These are phyloP conservation scores for Echinosophora koreensis DNA, from an alignment of 306 rosid genomes.

Conservation along the genomic window DNA sequence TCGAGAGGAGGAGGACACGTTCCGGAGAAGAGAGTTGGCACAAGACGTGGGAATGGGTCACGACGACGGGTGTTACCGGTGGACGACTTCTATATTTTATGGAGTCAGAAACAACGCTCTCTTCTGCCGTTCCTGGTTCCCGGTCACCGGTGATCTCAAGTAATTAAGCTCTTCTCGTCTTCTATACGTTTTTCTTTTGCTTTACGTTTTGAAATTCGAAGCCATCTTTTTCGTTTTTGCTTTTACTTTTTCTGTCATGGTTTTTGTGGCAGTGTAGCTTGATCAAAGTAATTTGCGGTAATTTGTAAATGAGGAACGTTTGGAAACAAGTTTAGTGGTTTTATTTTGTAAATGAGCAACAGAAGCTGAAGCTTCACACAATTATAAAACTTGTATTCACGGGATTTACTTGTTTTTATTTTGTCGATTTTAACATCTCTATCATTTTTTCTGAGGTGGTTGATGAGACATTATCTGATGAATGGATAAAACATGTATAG, in stretches of 20 bases:
- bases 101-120: constrained; percentile 73
- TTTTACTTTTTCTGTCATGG: neutral
- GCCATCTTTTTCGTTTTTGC: neutral
- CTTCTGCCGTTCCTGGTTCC: constrained; percentile 90
- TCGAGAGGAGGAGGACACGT: constrained; percentile 86
- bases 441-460: neutral
- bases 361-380: neutral
- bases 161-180: constrained; percentile 44
- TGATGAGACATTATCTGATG: constrained; percentile 10
- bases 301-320: neutral
- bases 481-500: constrained; percentile 29
- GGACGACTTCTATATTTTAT: constrained; percentile 70
- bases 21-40: constrained; percentile 79
- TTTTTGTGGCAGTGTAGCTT: constrained; percentile 7
- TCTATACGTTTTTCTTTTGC: neutral
- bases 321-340: neutral
- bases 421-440: neutral
- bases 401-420: constrained; percentile 26
- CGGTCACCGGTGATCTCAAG: constrained; percentile 69
- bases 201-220: constrained; percentile 22
- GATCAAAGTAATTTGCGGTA: constrained; percentile 5
- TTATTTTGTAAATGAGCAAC: neutral
- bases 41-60: constrained; percentile 68
- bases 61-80: constrained; percentile 60
- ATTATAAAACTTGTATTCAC: neutral